Evolutionary conservation across 148 eudicot species (phyloP), one percentile per base, ranked within the genome.

Genomic region (Pharnaceum exiguum): DNA sequence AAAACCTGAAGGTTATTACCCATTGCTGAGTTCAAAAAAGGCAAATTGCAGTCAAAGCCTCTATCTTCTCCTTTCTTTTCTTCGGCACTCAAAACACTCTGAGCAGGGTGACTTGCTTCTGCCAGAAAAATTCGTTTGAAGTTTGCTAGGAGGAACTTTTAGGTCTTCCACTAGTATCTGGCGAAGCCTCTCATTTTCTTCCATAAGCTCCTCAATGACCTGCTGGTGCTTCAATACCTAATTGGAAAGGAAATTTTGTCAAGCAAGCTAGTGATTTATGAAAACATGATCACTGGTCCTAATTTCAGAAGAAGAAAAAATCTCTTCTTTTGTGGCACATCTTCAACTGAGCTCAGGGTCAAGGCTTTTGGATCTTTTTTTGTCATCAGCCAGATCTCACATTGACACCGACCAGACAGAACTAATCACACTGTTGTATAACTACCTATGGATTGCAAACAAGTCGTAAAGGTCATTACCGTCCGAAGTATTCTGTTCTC

Each of bases 201-300:
- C 71, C 63, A 81, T 68, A 47, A 94, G 79, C 62, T 94, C 89
- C 40, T 94, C 96, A 10, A 94, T 86, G 44, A 79, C 72, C 64
- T 77, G 73, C 68, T 94, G 89, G 72, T 89, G 99, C 65, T 81
- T 94, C 60, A 94, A 52, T 44, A 94, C 89, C 99, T 94, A 71
- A 46, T 40, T 21, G 27, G 24, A 67, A 24, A 12, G 10, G 5
- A 46, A 28, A 63, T 45, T 4, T 32, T 16, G 12, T 26, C 39
- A 23, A 38, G 28, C 24, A 17, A 15, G 51, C 29, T 21, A 43
- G 33, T 9, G 21, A 1, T 15, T 32, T 10, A 26, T 26, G 18
- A 48, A 26, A 15, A 26, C 11, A 7, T 4, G 23, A 46, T 21
- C 28, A 10, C 27, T 7, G 1, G n/a, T n/a, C n/a, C n/a, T n/a